These are phyloP conservation scores for Diaporthe citriasiana DNA, from an alignment of 2,329 filamentous ascomycete species.

Conservation along the genomic window DNA sequence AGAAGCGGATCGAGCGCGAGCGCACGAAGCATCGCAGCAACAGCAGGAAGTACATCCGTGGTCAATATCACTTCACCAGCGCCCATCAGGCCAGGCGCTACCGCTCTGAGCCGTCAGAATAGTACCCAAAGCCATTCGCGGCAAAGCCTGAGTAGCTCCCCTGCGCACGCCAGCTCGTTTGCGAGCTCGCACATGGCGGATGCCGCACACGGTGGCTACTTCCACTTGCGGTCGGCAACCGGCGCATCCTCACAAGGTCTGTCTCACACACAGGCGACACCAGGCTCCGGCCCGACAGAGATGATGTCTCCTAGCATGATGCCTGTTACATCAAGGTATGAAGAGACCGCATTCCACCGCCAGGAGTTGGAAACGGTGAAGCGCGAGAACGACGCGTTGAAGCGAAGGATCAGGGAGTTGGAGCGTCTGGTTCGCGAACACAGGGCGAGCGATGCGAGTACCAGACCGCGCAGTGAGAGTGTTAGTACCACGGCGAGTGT, in stretches of 20 bases:
- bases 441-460: constrained; percentile 61
- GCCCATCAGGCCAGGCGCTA: constrained; percentile 55
- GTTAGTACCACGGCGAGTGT: constrained; percentile 52
- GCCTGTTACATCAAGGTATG: constrained; percentile 71
- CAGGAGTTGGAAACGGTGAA: constrained; percentile 73
- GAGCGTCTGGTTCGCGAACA: constrained; percentile 68
- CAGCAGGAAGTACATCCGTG: constrained; percentile 56
- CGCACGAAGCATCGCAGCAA: constrained; percentile 64
- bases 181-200: constrained; percentile 59
- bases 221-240: constrained; percentile 47
- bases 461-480: constrained; percentile 60
- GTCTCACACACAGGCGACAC: constrained; percentile 58
- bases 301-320: constrained; percentile 68
- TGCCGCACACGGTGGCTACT: constrained; percentile 52
- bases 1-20: constrained; percentile 71
- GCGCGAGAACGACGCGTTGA: constrained; percentile 74
- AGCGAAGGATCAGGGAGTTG: constrained; percentile 72
- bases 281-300: constrained; percentile 54
- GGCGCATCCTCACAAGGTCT: constrained; percentile 50
- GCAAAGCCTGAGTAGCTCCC: constrained; percentile 66
- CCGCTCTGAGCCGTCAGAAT: constrained; percentile 66
- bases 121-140: constrained; percentile 64
- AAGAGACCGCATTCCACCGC: constrained; percentile 72
- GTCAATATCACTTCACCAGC: constrained; percentile 62
- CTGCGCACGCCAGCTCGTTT: constrained; percentile 61